Conservation (phyloP, 495 filamentous ascomycete genomes). For the Astrocystis sublimbata region DNA sequence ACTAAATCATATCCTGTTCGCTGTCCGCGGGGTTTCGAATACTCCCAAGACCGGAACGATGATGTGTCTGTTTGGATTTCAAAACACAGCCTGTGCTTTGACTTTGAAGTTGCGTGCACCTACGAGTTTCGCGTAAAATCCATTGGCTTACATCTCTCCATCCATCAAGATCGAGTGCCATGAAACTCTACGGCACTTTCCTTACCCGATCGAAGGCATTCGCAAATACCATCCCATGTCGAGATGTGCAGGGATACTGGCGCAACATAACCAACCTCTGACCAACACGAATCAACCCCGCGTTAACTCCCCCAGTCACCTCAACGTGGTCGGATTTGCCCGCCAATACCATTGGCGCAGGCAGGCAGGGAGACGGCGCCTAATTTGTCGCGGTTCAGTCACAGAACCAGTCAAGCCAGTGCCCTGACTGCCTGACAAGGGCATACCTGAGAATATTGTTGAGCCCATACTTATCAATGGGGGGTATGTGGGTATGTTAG, state of each 20-base stretch:
- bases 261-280: background rate
- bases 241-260: constrained; percentile 6
- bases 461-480: too few species aligned
- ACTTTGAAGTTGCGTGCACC: background rate
- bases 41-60: too few species aligned
- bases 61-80: background rate
- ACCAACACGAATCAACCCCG: constrained; percentile 10
- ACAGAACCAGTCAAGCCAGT: too few species aligned
- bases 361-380: background rate
- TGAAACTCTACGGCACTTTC: background rate
- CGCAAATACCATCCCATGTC: constrained; percentile 12
- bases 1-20: background rate
- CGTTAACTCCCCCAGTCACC: constrained; percentile 11
- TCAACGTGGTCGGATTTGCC: background rate
- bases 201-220: background rate
- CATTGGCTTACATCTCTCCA: background rate
- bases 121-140: background rate
- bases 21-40: background rate
- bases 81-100: background rate
- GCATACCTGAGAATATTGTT: background rate
- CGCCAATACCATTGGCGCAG: constrained; percentile 7
- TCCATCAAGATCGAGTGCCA: background rate
- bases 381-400: constrained; percentile 6
- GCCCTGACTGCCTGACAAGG: constrained; percentile 3
- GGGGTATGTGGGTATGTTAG: too few species aligned